phyloP scores from a whole-genome alignment of 768 basidiomycete genomes.

The Collybia nuda region DNA sequence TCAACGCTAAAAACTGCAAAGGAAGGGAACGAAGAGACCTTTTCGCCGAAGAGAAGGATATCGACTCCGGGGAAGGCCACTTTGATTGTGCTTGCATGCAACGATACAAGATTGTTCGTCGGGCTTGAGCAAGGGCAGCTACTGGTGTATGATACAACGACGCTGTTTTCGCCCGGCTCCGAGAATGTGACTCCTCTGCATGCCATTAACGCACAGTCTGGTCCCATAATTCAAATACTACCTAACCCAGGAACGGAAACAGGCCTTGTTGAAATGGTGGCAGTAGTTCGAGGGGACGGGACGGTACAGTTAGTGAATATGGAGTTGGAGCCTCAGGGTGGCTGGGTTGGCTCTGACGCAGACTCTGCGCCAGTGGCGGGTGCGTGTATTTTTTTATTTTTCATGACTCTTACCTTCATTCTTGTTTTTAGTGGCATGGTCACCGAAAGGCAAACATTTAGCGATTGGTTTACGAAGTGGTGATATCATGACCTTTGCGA shows the following conservation, averaged over 20 bases:
- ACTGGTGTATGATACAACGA: conserved; percentile 55
- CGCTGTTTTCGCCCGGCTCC: conserved; percentile 45
- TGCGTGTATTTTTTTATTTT: conserved; percentile 31
- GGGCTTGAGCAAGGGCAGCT: conserved; percentile 60
- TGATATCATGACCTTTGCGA: conserved; percentile 67
- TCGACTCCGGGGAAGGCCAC: conserved; percentile 42
- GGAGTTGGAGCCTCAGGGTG: conserved; percentile 53
- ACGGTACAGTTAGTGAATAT: conserved; percentile 63
- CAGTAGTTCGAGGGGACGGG: conserved; percentile 47
- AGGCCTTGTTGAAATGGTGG: conserved; percentile 56
- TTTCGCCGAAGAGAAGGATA: conserved; percentile 53
- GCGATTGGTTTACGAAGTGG: conserved; percentile 73
- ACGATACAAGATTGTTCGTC: conserved; percentile 61
- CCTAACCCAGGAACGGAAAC: conserved; percentile 62
- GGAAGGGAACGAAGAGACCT: conserved; percentile 34
- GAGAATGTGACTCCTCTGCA: conserved; percentile 47
- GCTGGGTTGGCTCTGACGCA: conserved; percentile 46
- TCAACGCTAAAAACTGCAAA: conserved; percentile 45
- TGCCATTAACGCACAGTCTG: conserved; percentile 42
- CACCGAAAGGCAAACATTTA: conserved; percentile 83
- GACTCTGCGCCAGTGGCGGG: conserved; percentile 58
- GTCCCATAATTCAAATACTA: conserved; percentile 50
- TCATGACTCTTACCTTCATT: not conserved
- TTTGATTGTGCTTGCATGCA: conserved; percentile 53
- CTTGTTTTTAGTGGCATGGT: conserved; percentile 68